Conservation (phyloP, 805 yeast species). For the Candida namnaoensis region DNA sequence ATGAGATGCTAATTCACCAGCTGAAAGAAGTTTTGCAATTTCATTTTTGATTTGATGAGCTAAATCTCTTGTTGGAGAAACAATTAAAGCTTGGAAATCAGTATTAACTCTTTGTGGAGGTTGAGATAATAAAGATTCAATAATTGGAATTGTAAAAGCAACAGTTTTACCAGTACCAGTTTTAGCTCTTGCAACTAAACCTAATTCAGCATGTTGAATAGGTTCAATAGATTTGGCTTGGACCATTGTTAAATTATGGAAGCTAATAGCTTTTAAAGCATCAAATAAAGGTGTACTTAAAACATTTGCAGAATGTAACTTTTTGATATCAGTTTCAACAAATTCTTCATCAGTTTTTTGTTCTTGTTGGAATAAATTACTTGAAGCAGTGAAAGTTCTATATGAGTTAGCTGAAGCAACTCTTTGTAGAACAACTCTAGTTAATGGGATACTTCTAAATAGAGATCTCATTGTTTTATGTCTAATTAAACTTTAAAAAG, state of each 20-base stretch:
- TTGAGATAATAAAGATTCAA: slow-evolving; percentile 42
- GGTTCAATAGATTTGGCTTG: slow-evolving; percentile 58
- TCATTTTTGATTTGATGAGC: slow-evolving; percentile 77
- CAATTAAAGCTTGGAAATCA: slow-evolving; percentile 52
- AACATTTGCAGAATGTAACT: slow-evolving; percentile 19
- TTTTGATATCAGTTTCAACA: slow-evolving; percentile 4
- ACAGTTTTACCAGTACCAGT: slow-evolving; percentile 95
- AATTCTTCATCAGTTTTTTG: neutral
- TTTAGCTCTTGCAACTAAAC: slow-evolving; percentile 81
- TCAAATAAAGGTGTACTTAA: slow-evolving; percentile 19
- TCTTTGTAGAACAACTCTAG: no score
- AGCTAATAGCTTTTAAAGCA: slow-evolving; percentile 35
- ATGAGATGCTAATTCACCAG: slow-evolving; percentile 14
- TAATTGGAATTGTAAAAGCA: slow-evolving; percentile 77
- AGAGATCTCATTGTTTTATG: no score
- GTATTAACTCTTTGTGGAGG: slow-evolving; percentile 19
- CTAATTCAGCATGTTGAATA: slow-evolving; percentile 40
- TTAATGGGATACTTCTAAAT: no score
- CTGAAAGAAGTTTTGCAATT: slow-evolving; percentile 36
- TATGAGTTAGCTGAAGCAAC: no score
- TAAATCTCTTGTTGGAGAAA: slow-evolving; percentile 88
- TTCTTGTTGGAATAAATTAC: no score
- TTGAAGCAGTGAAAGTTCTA: no score
- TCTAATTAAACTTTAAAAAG: no score
- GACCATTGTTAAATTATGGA: slow-evolving; percentile 53